Percentiles rank a stretch among this genome's conserved stretches.
phyloP scores from a whole-genome alignment of 805 yeast genomes.

The Cyberlindnera americana region DNA sequence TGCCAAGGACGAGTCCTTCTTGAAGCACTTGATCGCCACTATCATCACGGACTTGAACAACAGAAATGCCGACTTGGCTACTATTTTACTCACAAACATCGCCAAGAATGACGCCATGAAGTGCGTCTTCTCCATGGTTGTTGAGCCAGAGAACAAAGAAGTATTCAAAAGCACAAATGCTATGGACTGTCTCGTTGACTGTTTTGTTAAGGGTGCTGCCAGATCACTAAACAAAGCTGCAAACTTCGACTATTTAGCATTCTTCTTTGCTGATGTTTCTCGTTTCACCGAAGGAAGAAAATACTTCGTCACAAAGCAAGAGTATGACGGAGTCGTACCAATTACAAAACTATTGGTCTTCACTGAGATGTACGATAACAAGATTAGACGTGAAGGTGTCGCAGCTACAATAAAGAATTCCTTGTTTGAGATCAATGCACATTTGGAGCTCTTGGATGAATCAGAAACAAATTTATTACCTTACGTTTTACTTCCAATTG shows the following conservation, averaged over 20 bases:
- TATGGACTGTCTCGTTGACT: conserved; percentile 81
- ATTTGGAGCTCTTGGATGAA: conserved; percentile 55
- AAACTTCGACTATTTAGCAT: conserved; percentile 76
- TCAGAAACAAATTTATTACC: conserved; percentile 72
- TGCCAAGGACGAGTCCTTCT: conserved; percentile 58
- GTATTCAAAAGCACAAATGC: conserved; percentile 56
- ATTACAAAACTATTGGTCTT: conserved; percentile 77
- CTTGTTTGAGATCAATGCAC: conserved; percentile 73
- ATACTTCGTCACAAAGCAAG: conserved; percentile 70
- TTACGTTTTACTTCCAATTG: conserved; percentile 75
- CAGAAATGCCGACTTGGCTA: conserved; percentile 72
- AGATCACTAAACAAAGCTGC: conserved; percentile 68
- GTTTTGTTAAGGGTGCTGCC: conserved; percentile 82
- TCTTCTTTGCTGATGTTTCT: conserved; percentile 87
- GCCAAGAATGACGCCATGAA: conserved; percentile 72
- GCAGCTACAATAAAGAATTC: conserved; percentile 91
- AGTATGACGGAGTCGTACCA: conserved; percentile 74
- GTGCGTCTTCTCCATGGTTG: conserved; percentile 41
- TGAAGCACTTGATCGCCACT: conserved; percentile 43
- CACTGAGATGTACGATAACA: conserved; percentile 75
- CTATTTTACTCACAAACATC: conserved; percentile 80
- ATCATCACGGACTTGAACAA: conserved; percentile 54
- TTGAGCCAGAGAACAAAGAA: conserved; percentile 37
- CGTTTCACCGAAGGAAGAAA: conserved; percentile 70
- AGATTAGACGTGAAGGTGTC: conserved; percentile 84